Evolutionary conservation across 192 early-diverging fungal species (phyloP), one percentile per base, ranked within the genome.

Genomic region (Backusella luteola): DNA sequence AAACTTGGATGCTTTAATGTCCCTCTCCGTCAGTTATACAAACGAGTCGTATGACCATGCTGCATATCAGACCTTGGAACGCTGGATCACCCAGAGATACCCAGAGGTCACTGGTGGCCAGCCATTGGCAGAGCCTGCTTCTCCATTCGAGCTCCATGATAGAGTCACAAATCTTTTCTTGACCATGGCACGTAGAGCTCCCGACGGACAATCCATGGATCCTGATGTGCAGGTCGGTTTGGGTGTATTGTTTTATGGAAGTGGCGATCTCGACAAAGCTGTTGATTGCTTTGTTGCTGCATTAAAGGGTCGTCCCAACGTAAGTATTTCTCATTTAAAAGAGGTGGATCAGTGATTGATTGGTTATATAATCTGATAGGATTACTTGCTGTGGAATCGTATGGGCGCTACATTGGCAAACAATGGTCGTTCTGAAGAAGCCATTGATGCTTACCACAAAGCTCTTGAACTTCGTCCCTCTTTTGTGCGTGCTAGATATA

Each of bases 341-440:
- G 14, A 68, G 17, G 35, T 39, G 0, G 8, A 69, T 21, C 21
- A 39, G 38, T 66, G 8, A 32, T 19, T 35, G 66, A 67, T 17
- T n/a, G 34, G 29, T 17, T 66, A 32, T 29, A 2, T 15, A 19
- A 39, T 69, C 9, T 39, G 12, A 66, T 82, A 91, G 82, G 96
- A 99, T 80, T 98, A 98, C 82, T 83, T 98, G 80, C 84, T 98
- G 71, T 99, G 96, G 96, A 99, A 99, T 84, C 93, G 95, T 44
- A 87, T 99, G 69, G 98, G 98, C 4, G 98, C 98, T n/a, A 99
- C 97, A 21, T 86, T 97, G 38, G 98, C 98, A 35, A 99, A 99
- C 81, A 87, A 89, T 17, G 90, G 91, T 4, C 80, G 91, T 42
- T 89, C 94, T 53, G 87, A 89, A 67, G 88, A 91, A 71, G 97